Base-by-base conservation (phyloP, 108 stramenopile genomes). In the Epithemia pelagica region DNA sequence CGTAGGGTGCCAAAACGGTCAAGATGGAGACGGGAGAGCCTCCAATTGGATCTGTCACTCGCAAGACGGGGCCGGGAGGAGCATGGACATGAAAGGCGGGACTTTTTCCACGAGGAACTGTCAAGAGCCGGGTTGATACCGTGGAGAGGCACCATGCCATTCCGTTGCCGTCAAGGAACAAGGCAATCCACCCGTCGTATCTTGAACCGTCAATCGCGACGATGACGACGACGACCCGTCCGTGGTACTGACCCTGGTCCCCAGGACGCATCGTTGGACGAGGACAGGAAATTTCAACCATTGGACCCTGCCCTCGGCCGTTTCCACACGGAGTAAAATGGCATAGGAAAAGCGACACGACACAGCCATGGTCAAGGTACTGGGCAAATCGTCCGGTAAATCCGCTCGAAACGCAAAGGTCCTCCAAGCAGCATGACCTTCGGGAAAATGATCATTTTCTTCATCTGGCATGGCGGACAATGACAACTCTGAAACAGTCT, bases 381-480 rank as follows among this genome's bases (percentile, higher is more conserved):
- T 77, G 1, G 82, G 82, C 30, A 80, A 54, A 52, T 69, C 22
- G 15, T 58, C 1, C 0, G 84, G 84, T 28, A 85, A 33, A 52
- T 82, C 74, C 24, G 68, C 64, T 37, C 81, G 81, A 72, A 82
- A 85, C 37, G 84, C 80, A 65, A 73, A 85, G 2, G 80, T 78
- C 57, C n/a, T n/a, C n/a, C n/a, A n/a, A n/a, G n/a, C n/a, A n/a
- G n/a, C n/a, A n/a, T n/a, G n/a, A n/a, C n/a, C n/a, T n/a, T n/a
- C n/a, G n/a, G n/a, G n/a, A n/a, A n/a, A n/a, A n/a, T n/a, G n/a
- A n/a, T n/a, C n/a, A n/a, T n/a, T n/a, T n/a, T n/a, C n/a, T n/a
- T n/a, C n/a, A n/a, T n/a, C n/a, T n/a, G n/a, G n/a, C n/a, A n/a
- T n/a, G n/a, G n/a, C n/a, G n/a, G n/a, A n/a, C n/a, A n/a, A n/a